Percentiles rank a stretch among this genome's conserved stretches.
These are phyloP conservation scores for Cordyceps militaris DNA, from an alignment of 2,329 filamentous ascomycete species.

Conservation along the genomic window DNA sequence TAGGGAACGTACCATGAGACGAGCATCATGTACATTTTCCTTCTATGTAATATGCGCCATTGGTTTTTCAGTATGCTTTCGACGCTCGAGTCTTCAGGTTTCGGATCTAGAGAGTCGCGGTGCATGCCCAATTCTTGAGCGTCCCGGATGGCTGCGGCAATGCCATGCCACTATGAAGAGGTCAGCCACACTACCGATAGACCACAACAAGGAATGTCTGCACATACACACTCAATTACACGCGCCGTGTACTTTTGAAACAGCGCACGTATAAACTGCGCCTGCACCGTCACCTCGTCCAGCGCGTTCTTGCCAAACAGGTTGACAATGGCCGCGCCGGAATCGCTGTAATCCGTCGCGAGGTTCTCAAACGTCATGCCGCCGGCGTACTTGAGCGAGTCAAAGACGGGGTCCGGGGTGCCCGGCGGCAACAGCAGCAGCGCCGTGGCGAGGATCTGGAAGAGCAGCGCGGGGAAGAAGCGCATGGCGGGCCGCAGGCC, in stretches of 20 bases:
- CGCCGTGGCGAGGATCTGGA: conserved; percentile 50
- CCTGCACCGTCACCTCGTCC: conserved; percentile 48
- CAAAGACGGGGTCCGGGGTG: conserved; percentile 40
- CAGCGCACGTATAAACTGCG: conserved; percentile 48
- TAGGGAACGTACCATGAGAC: conserved; percentile 27
- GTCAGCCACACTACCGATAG: conserved; percentile 3
- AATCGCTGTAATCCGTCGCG: conserved; percentile 54
- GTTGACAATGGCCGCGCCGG: conserved; percentile 44
- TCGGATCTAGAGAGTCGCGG: conserved; percentile 44
- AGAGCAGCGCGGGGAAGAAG: conserved; percentile 52
- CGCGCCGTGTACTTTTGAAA: conserved; percentile 54
- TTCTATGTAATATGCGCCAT: conserved; percentile 50
- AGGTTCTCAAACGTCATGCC: conserved; percentile 55
- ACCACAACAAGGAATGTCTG: neutral
- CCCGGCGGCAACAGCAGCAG: conserved; percentile 44
- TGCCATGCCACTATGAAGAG: conserved; percentile 42
- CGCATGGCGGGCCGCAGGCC: conserved; percentile 44
- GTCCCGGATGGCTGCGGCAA: conserved; percentile 51
- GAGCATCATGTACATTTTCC: conserved; percentile 50
- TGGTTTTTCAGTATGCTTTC: conserved; percentile 48
- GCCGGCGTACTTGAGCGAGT: conserved; percentile 50
- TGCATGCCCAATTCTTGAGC: conserved; percentile 58
- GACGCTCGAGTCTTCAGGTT: conserved; percentile 36
- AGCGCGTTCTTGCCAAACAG: conserved; percentile 52
- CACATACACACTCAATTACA: conserved; percentile 48